Conservation (phyloP, 805 yeast genomes). For the Yarrowia yakushimensis region DNA sequence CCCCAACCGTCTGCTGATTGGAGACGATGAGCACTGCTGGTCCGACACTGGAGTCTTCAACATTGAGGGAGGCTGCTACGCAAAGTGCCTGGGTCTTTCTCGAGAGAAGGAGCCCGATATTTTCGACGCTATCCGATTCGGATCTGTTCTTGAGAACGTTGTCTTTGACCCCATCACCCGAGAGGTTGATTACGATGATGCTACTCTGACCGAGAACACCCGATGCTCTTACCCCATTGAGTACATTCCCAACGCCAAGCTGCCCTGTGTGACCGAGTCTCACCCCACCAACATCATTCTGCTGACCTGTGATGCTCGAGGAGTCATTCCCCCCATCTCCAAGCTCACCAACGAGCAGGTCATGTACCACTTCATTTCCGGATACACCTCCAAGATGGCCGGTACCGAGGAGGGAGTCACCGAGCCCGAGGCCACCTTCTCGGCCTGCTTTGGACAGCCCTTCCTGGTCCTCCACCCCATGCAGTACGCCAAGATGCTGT, state of each 20-base stretch:
- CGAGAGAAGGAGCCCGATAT: constrained; percentile 97
- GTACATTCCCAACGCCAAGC: constrained; percentile 90
- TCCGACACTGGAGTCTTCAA: constrained; percentile 97
- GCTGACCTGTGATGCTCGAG: constrained; percentile 96
- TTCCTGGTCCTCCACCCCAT: constrained; percentile 97
- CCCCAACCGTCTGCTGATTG: constrained; percentile 87
- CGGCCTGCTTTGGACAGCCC: constrained; percentile 99
- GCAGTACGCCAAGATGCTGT: constrained; percentile 93
- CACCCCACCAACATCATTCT: constrained; percentile 92
- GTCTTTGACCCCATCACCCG: constrained; percentile 76
- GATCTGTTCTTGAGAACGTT: constrained; percentile 91
- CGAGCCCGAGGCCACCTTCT: constrained; percentile 96
- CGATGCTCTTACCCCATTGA: constrained; percentile 99
- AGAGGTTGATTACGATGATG: constrained; percentile 79
- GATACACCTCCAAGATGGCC: constrained; percentile 99
- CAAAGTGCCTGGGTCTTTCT: constrained; percentile 87
- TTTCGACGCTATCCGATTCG: constrained; percentile 89
- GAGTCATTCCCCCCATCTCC: constrained; percentile 96
- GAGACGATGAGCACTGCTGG: constrained; percentile 99
- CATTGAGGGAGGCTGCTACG: constrained; percentile 99
- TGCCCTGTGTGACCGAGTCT: constrained; percentile 84
- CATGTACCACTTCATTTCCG: constrained; percentile 95
- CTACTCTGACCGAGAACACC: constrained; percentile 89
- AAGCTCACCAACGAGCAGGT: constrained; percentile 91
- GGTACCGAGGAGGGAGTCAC: constrained; percentile 99